These are phyloP conservation scores for Balamuthia mandrillaris DNA, from an alignment of 208 protist genomes.

Conservation along the genomic window DNA sequence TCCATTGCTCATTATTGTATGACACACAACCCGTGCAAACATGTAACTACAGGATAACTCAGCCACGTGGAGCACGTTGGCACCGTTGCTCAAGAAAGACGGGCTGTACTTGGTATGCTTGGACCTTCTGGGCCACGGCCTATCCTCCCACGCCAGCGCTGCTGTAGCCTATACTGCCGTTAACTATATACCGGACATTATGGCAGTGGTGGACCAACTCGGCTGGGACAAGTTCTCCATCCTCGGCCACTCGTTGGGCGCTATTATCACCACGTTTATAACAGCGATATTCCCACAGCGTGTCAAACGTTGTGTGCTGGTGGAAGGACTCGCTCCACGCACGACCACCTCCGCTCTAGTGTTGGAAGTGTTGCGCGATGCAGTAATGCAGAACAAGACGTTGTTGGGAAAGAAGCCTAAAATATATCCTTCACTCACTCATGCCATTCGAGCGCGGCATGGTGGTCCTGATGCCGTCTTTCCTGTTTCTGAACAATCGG, in stretches of 20 bases:
- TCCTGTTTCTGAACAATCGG: no score
- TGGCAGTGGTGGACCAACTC: background rate
- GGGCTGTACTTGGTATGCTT: background rate
- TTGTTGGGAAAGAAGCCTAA: no score
- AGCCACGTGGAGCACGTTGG: background rate
- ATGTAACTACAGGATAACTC: no score
- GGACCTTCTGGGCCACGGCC: background rate
- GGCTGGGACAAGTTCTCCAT: conserved; percentile 12
- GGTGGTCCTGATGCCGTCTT: no score
- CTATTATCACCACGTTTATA: background rate
- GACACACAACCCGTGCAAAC: no score
- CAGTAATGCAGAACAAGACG: no score
- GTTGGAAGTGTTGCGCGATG: no score
- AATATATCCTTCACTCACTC: no score
- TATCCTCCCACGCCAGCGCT: background rate
- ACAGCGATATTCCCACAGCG: background rate
- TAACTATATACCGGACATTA: conserved; percentile 2
- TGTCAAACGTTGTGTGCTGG: background rate
- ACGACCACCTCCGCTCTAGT: no score
- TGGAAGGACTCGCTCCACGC: background rate
- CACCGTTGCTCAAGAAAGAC: background rate
- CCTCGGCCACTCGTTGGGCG: background rate
- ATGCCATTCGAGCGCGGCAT: no score
- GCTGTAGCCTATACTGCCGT: background rate
- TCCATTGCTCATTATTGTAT: no score